Evolutionary conservation across 441 rosid species (phyloP).

Genomic region (Bocquillonia castaneifolia): DNA sequence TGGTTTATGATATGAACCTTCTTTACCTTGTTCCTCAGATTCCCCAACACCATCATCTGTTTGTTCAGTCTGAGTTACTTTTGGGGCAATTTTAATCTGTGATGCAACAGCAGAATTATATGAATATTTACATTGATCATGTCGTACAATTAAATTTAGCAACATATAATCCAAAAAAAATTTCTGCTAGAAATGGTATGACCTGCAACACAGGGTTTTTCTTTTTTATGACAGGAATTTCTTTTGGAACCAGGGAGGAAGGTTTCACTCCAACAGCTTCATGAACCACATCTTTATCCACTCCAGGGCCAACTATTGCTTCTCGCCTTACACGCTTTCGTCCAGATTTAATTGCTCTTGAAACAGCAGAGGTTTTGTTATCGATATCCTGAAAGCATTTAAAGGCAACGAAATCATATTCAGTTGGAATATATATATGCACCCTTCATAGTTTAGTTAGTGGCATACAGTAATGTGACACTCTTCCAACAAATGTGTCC

Average conservation of each 20-base stretch:
- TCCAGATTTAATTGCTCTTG: constrained; percentile 37
- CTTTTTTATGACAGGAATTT: constrained; percentile 77
- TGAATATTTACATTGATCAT: constrained; percentile 9
- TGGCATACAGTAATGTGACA: not conserved
- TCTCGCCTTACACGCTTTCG: constrained; percentile 63
- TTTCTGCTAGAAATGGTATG: constrained; percentile 14
- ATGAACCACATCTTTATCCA: constrained; percentile 63
- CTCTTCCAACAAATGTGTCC: not conserved
- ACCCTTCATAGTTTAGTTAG: not conserved
- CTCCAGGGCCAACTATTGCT: constrained; percentile 75
- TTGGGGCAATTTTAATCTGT: constrained; percentile 75
- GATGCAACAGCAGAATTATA: constrained; percentile 20
- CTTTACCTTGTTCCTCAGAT: constrained; percentile 39
- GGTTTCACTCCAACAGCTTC: constrained; percentile 85
- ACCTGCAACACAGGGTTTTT: constrained; percentile 85
- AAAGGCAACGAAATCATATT: constrained; percentile 13
- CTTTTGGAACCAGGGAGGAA: constrained; percentile 76
- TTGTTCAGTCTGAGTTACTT: constrained; percentile 43
- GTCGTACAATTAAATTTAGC: too few relatives aligned
- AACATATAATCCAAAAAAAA: not conserved
- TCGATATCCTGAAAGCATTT: constrained; percentile 43
- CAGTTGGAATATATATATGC: constrained; percentile 2
- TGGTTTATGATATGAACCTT: constrained; percentile 36
- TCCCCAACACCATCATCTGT: constrained; percentile 41
- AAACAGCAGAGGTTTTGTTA: constrained; percentile 21